Percentiles rank a stretch among this genome's conserved stretches.
Evolutionary conservation across 768 basidiomycete genomes (phyloP).

Genomic region (Rhodotorula paludigena): DNA sequence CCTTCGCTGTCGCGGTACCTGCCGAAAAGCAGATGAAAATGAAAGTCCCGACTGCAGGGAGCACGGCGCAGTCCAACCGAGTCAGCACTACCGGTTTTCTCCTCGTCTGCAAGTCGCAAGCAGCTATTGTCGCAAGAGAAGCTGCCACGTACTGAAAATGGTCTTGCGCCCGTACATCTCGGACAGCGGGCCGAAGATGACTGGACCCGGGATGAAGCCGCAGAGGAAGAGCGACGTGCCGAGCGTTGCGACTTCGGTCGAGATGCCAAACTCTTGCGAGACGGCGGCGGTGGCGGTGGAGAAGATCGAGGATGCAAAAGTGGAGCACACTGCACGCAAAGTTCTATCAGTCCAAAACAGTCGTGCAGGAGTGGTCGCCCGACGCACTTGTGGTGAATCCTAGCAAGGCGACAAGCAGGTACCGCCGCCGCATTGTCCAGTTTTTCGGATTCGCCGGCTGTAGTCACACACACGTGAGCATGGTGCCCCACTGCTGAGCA

Average conservation of each 20-base stretch:
- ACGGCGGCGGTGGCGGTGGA: slow-evolving; percentile 42
- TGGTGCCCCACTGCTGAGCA: background rate
- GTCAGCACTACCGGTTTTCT: background rate
- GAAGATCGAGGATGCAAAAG: slow-evolving; percentile 46
- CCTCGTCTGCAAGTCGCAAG: background rate
- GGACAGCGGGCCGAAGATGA: slow-evolving; percentile 44
- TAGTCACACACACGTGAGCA: too few species aligned
- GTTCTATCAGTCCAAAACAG: too few species aligned
- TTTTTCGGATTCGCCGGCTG: slow-evolving; percentile 46
- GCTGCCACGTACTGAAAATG: slow-evolving; percentile 41
- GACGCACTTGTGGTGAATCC: slow-evolving; percentile 46
- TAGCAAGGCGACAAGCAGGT: slow-evolving; percentile 40
- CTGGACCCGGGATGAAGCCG: slow-evolving; percentile 39
- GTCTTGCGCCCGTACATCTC: slow-evolving; percentile 46
- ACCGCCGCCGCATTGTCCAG: slow-evolving; percentile 25
- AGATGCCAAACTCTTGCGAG: slow-evolving; percentile 41
- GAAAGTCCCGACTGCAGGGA: slow-evolving; percentile 19
- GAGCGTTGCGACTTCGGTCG: slow-evolving; percentile 44
- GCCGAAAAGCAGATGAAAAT: slow-evolving; percentile 47
- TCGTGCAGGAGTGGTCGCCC: too few species aligned
- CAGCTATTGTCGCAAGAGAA: background rate
- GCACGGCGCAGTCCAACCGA: background rate
- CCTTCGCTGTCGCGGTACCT: slow-evolving; percentile 46
- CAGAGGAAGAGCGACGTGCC: slow-evolving; percentile 39
- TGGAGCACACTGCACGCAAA: too few species aligned